Conservation (phyloP, 2,329 filamentous ascomycete genomes). For the Aspergillus pseudoviridinutans region DNA sequence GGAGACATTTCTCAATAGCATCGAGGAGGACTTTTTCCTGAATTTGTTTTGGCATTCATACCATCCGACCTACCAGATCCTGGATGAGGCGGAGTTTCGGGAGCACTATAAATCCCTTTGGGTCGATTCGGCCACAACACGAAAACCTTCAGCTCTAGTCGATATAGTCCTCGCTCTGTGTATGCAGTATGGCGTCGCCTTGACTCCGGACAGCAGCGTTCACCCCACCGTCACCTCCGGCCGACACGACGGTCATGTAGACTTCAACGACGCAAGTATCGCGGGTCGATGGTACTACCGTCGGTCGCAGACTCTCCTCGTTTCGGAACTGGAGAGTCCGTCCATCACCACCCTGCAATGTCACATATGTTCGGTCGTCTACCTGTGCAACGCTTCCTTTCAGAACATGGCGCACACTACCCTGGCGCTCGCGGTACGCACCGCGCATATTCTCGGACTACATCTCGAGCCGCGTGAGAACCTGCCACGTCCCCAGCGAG, state of each 20-base stretch:
- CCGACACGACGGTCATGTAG: not conserved
- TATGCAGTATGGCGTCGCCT: conserved; percentile 45
- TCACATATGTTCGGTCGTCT: conserved; percentile 43
- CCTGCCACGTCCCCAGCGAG: conserved; percentile 33
- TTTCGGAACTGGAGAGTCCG: conserved; percentile 44
- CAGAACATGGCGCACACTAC: conserved; percentile 47
- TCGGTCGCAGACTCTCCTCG: conserved; percentile 44
- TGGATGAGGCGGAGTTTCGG: conserved; percentile 45
- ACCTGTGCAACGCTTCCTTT: conserved; percentile 47
- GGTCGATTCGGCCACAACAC: conserved; percentile 17
- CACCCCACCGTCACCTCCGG: conserved; percentile 4
- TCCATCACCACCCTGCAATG: conserved; percentile 48
- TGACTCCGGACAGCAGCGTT: conserved; percentile 4
- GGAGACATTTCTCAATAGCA: conserved; percentile 31
- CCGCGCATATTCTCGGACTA: conserved; percentile 47
- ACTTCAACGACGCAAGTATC: conserved; percentile 34
- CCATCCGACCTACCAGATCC: conserved; percentile 40
- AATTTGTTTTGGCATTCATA: conserved; percentile 48
- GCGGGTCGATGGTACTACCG: conserved; percentile 48
- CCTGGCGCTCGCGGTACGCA: conserved; percentile 41
- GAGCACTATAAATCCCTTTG: conserved; percentile 44
- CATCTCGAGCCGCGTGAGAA: conserved; percentile 44
- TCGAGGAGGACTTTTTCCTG: conserved; percentile 48
- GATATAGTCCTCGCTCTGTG: conserved; percentile 52
- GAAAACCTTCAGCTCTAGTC: conserved; percentile 48